These are phyloP conservation scores for Solanum piurae DNA, from an alignment of 257 asterid species.

Conservation along the genomic window DNA sequence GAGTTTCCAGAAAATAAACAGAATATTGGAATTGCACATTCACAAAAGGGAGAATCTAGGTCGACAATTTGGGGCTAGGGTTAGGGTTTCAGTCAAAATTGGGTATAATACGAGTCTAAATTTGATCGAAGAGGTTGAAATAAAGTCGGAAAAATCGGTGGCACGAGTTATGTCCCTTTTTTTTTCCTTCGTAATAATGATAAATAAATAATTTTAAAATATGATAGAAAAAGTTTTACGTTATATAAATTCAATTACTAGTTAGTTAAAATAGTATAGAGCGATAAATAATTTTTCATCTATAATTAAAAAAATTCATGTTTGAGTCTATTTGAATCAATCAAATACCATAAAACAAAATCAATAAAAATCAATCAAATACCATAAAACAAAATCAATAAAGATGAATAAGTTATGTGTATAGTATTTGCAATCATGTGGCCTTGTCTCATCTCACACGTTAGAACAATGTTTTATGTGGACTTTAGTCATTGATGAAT, in stretches of 20 bases:
- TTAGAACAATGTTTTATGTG: not conserved
- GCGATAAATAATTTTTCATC: no score
- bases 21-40: constrained; percentile 11
- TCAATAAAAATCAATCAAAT: no score
- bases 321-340: no score
- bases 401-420: not conserved
- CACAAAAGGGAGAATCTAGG: constrained; percentile 18
- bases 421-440: not conserved
- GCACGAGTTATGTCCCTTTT: not conserved
- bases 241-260: no score
- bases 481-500: not conserved
- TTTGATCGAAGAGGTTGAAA: not conserved
- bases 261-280: no score
- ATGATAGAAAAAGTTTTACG: no score
- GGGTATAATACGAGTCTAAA: constrained; percentile 20
- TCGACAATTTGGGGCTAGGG: constrained; percentile 23
- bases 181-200: not conserved
- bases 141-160: not conserved
- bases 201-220: not conserved
- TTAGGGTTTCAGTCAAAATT: constrained; percentile 42
- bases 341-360: not conserved
- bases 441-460: not conserved
- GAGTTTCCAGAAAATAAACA: constrained; percentile 31
- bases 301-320: no score
- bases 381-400: not conserved